Base-by-base conservation (phyloP, 495 filamentous ascomycete species). In the Penicillium parvum region DNA sequence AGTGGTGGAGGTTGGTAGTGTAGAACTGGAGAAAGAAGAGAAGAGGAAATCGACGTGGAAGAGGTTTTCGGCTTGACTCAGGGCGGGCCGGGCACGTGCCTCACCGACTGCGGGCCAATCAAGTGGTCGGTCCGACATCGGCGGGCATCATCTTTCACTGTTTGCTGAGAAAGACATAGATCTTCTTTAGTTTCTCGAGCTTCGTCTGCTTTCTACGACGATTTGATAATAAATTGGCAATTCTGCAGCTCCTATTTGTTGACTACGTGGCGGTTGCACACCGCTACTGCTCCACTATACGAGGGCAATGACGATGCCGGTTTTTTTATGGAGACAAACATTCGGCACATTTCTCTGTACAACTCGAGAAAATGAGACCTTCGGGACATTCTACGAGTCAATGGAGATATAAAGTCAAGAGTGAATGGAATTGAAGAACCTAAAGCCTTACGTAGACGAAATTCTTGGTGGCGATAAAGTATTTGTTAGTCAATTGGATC, bases 71-170 rank as follows among this genome's bases (percentile, higher is more conserved):
- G n/a, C n/a, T 49, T 62, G 59, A 65, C 37, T 60, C 50, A 46
- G 46, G 34, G 51, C 36, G 47, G 42, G 49, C 65, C 36, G 47
- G 42, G 49, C 65, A 64, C 61, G 63, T 65, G 64, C 41, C 37
- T 56, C 60, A 62, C 64, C 61, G 61, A 60, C 57, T 53, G 32
- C 35, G 8, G 21, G 46, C 64, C 63, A 70, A 70, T 70, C 50
- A 63, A 33, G 34, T 15, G 18, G 3, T 12, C 25, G 40, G 40
- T 32, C 23, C 46, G 40, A 43, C 36, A 55, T 50, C 52, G 52
- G 52, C 40, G n/a, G n/a, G n/a, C n/a, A n/a, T n/a, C n/a, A n/a
- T n/a, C n/a, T n/a, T n/a, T n/a, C n/a, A n/a, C n/a, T n/a, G n/a
- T n/a, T n/a, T n/a, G n/a, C n/a, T n/a, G n/a, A n/a, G n/a, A n/a